A percentile compares a stretch with the other conserved stretches of the same genome.
Evolutionary conservation across 371 early-diverging fungal species (phyloP).

Genomic region (Mucor plumbeus): DNA sequence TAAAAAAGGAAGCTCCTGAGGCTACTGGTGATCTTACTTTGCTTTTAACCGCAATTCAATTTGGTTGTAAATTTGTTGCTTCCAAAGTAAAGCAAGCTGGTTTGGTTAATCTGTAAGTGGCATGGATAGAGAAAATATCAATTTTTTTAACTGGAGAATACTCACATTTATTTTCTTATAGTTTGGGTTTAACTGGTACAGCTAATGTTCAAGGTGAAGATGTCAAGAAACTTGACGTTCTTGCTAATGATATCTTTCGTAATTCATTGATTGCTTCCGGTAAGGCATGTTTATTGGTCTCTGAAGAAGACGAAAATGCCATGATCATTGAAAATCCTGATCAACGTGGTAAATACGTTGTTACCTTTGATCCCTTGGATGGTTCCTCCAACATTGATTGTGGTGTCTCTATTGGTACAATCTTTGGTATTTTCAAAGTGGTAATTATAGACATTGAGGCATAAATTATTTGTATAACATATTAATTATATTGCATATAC

Average conservation of each 20-base stretch:
- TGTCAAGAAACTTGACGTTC: constrained; percentile 95
- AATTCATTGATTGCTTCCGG: constrained; percentile 92
- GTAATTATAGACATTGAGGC: constrained; percentile 52
- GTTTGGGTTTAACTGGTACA: constrained; percentile 86
- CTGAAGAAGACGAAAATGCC: constrained; percentile 96
- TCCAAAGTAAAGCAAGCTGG: constrained; percentile 96
- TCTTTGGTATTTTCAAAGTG: constrained; percentile 96
- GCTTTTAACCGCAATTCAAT: constrained; percentile 88
- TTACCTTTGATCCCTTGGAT: constrained; percentile 97
- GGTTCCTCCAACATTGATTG: constrained; percentile 98
- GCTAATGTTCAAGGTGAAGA: constrained; percentile 96
- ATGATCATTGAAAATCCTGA: constrained; percentile 79
- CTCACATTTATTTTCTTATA: constrained; percentile 26
- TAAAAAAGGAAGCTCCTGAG: constrained; percentile 63
- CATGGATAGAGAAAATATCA: not conserved
- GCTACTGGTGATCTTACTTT: constrained; percentile 96
- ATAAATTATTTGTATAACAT: not conserved
- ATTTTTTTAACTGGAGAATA: not conserved
- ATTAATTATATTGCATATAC: not conserved
- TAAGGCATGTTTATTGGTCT: constrained; percentile 90
- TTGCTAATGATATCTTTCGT: constrained; percentile 97
- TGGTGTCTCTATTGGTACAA: constrained; percentile 97
- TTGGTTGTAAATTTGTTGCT: constrained; percentile 97
- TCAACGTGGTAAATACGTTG: constrained; percentile 90
- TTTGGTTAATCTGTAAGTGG: constrained; percentile 88